These are phyloP conservation scores for Tillandsia leiboldiana DNA, from an alignment of 176 grass and related monocot genomes.

Conservation along the genomic window DNA sequence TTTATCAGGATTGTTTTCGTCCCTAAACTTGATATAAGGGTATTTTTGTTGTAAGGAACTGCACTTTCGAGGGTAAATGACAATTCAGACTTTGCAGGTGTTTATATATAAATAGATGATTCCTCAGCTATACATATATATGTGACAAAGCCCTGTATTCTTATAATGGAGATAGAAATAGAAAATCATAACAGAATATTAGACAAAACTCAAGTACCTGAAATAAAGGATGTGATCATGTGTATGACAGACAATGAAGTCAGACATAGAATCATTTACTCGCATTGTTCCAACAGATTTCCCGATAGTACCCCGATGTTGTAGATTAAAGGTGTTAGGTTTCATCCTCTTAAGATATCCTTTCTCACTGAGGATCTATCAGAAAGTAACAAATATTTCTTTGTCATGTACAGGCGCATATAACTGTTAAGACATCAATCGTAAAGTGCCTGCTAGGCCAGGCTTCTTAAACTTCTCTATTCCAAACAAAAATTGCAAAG, in stretches of 20 bases:
- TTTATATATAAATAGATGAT: neutral
- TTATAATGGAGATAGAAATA: too few relatives aligned
- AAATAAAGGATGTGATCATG: constrained; percentile 95
- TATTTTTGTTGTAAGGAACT: too few relatives aligned
- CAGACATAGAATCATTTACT: constrained; percentile 71
- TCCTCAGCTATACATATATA: too few relatives aligned
- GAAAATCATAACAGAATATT: neutral
- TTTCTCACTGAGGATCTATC: constrained; percentile 87
- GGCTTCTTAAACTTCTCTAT: too few relatives aligned
- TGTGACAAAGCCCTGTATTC: too few relatives aligned
- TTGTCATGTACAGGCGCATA: neutral
- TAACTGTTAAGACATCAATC: too few relatives aligned
- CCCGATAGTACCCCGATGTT: constrained; percentile 80
- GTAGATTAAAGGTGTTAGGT: constrained; percentile 82
- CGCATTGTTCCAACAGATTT: constrained; percentile 99
- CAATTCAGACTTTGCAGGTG: neutral
- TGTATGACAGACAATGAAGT: constrained; percentile 87
- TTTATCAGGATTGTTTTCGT: too few relatives aligned
- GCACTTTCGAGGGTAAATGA: neutral
- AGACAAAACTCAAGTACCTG: constrained; percentile 41
- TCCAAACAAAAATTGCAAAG: too few relatives aligned
- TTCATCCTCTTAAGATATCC: constrained; percentile 93
- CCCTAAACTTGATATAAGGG: too few relatives aligned
- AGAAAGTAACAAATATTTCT: neutral
- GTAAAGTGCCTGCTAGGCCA: too few relatives aligned